Percentiles rank a stretch among this genome's conserved stretches.
Conservation (phyloP, 148 eudicot species). For the Camellia granthamiana region DNA sequence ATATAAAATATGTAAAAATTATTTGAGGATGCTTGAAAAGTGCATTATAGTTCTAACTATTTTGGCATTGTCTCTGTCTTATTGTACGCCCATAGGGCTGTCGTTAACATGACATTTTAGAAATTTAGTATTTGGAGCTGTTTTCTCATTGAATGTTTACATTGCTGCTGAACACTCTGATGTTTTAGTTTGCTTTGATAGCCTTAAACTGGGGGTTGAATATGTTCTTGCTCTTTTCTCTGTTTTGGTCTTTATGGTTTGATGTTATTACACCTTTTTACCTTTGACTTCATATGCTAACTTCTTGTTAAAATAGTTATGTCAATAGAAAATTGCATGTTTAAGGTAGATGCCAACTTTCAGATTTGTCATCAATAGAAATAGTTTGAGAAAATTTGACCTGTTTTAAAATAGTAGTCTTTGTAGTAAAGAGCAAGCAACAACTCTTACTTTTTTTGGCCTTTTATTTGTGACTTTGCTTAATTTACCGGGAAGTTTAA, state of each 20-base stretch:
- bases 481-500: neutral
- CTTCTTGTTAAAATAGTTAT: neutral
- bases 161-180: neutral
- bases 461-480: neutral
- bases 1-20: no score
- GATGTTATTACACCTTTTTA: no score
- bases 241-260: neutral
- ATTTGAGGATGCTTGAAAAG: no score
- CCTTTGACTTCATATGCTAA: neutral
- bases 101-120: neutral
- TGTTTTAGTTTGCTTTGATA: conserved; percentile 1
- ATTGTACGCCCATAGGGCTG: no score
- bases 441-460: neutral
- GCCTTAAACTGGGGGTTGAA: neutral
- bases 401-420: neutral
- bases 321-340: neutral
- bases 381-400: neutral
- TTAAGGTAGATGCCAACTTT: neutral
- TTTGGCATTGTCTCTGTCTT: no score
- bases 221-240: neutral
- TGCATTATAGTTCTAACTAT: no score
- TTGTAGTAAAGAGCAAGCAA: neutral
- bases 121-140: neutral
- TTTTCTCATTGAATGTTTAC: neutral
- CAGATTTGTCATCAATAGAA: neutral